Percentiles rank a stretch among this genome's conserved stretches.
phyloP scores from a whole-genome alignment of 2,329 filamentous ascomycete genomes.

The Ceratocystis variospora region DNA sequence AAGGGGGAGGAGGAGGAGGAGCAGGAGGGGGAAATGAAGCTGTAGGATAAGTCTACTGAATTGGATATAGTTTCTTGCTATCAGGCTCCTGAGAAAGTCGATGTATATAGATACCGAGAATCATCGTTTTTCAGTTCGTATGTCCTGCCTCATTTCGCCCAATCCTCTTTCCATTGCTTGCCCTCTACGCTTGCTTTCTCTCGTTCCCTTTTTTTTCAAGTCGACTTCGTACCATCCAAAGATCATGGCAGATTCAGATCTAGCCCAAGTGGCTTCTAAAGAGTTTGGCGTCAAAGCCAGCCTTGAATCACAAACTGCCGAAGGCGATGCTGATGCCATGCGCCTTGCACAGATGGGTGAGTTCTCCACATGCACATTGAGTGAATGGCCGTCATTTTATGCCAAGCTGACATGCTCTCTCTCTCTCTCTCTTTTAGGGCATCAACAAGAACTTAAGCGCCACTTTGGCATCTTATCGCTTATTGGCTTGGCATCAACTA shows the following conservation, averaged over 20 bases:
- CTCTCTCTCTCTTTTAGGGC: conserved; percentile 25
- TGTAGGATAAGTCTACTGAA: not conserved
- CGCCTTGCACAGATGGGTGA: conserved; percentile 33
- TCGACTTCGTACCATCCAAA: not conserved
- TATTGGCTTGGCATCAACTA: conserved; percentile 35
- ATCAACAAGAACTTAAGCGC: conserved; percentile 35
- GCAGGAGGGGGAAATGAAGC: not conserved
- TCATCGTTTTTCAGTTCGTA: not conserved
- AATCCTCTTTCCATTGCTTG: not conserved
- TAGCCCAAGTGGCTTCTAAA: not conserved
- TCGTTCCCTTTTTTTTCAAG: not conserved
- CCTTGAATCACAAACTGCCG: conserved; percentile 4
- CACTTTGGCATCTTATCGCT: conserved; percentile 36
- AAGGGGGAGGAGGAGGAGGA: not conserved
- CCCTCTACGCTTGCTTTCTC: not conserved
- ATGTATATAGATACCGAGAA: not conserved
- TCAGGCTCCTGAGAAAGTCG: not conserved
- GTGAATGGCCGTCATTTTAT: not conserved
- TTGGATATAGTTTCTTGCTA: too few species aligned
- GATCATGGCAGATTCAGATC: not conserved
- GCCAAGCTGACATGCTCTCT: too few species aligned
- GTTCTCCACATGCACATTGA: conserved; percentile 15
- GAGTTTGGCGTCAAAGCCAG: conserved; percentile 7
- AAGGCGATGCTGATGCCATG: conserved; percentile 28
- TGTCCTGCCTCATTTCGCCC: not conserved